These are phyloP conservation scores for Lachancea kluyveri DNA, from an alignment of 805 yeast species.

Conservation along the genomic window DNA sequence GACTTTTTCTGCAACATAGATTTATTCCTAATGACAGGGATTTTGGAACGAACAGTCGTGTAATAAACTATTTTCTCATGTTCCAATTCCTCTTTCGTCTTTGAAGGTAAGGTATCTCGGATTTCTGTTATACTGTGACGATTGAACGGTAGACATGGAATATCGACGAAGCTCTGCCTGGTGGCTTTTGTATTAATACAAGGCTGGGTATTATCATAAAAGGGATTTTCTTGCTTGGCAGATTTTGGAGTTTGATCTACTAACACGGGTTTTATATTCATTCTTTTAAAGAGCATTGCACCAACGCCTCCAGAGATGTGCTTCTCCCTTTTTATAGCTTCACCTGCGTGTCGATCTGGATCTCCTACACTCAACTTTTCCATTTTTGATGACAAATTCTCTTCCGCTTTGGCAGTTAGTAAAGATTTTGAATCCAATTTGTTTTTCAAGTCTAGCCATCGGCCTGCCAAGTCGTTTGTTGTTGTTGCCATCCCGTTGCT, in stretches of 20 bases:
- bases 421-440: slow-evolving; percentile 1
- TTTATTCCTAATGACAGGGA: too few relatives aligned
- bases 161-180: too few relatives aligned
- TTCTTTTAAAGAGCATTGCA: slow-evolving; percentile 34
- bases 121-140: too few relatives aligned
- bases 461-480: slow-evolving; percentile 33
- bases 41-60: too few relatives aligned
- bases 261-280: slow-evolving; percentile 36
- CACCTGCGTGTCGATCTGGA: slow-evolving; percentile 3
- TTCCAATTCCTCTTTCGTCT: too few relatives aligned
- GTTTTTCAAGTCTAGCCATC: slow-evolving; percentile 26
- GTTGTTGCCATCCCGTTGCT: slow-evolving; percentile 31
- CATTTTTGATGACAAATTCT: background rate
- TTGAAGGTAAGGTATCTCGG: too few relatives aligned
- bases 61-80: too few relatives aligned
- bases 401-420: background rate
- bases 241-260: slow-evolving; percentile 27
- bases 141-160: too few relatives aligned
- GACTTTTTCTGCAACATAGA: too few relatives aligned
- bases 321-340: slow-evolving; percentile 17
- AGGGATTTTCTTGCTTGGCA: slow-evolving; percentile 17
- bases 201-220: slow-evolving; percentile 11
- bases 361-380: slow-evolving; percentile 5
- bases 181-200: too few relatives aligned
- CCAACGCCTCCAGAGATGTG: slow-evolving; percentile 34